Evolutionary conservation across 2,329 filamentous ascomycete species (phyloP).

Genomic region (Chaetomiaceae sp.): DNA sequence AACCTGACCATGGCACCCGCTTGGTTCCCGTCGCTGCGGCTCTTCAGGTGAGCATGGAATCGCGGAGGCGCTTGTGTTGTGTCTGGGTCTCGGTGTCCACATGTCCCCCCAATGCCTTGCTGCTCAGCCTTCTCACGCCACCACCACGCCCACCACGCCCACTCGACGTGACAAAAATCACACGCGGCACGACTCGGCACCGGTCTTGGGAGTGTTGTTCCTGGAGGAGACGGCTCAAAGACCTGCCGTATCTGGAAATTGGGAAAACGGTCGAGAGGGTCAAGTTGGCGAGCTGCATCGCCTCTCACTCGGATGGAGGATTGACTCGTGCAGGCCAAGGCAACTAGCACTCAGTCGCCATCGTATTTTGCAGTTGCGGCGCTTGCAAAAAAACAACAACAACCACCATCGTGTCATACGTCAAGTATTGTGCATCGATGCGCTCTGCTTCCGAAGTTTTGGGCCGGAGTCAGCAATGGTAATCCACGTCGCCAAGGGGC

Average conservation of each 20-base stretch:
- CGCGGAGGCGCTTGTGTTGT: neutral
- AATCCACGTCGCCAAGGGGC: constrained; percentile 1
- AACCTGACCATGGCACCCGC: no score
- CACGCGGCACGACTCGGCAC: constrained; percentile 8
- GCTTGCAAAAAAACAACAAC: no score
- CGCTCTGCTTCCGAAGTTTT: neutral
- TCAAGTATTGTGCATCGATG: no score
- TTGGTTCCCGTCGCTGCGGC: no score
- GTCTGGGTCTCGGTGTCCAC: constrained; percentile 3
- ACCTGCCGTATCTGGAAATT: constrained; percentile 2
- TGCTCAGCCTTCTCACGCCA: constrained; percentile 18
- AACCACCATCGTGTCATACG: no score
- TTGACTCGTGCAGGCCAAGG: neutral
- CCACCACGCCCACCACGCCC: constrained; percentile 2
- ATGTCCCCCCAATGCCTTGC: neutral
- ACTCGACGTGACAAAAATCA: constrained; percentile 6
- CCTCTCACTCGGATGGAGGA: no score
- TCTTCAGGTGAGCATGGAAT: constrained; percentile 1
- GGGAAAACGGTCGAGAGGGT: neutral
- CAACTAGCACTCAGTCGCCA: no score
- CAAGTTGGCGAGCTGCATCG: neutral
- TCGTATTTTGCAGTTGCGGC: no score
- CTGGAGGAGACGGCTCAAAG: neutral
- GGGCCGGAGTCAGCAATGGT: neutral
- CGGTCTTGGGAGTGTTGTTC: neutral